phyloP scores from a whole-genome alignment of 2,329 filamentous ascomycete genomes.

The Ustilaginoidea virens region DNA sequence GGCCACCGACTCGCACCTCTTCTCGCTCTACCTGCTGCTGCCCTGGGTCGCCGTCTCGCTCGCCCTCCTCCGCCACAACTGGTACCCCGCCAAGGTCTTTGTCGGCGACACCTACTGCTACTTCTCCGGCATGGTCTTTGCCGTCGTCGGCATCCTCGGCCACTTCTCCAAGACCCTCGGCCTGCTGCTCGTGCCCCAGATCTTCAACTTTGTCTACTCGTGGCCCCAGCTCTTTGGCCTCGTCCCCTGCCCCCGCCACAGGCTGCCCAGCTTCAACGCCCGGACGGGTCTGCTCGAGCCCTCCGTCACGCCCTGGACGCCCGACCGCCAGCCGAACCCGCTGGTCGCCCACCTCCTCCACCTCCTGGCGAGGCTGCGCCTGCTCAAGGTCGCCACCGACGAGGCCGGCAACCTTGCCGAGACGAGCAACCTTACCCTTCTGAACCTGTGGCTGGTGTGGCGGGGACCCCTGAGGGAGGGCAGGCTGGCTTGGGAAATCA shows the following conservation, averaged over 20 bases:
- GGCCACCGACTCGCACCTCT: conserved; percentile 87
- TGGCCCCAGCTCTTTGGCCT: conserved; percentile 80
- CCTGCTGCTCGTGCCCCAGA: conserved; percentile 79
- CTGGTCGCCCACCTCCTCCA: conserved; percentile 49
- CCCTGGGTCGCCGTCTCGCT: conserved; percentile 88
- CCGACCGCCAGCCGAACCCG: conserved; percentile 50
- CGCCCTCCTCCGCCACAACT: conserved; percentile 81
- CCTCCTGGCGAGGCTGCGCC: conserved; percentile 48
- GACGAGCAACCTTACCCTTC: conserved; percentile 78
- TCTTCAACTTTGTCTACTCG: conserved; percentile 94
- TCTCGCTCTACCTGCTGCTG: conserved; percentile 86
- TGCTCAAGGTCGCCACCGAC: conserved; percentile 55
- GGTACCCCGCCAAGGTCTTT: conserved; percentile 90
- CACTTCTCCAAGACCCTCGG: conserved; percentile 97
- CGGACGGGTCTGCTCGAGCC: conserved; percentile 75
- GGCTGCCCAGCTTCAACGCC: conserved; percentile 77
- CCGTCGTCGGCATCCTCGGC: conserved; percentile 87
- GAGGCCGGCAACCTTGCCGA: conserved; percentile 56
- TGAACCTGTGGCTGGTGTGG: conserved; percentile 96
- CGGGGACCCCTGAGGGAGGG: conserved; percentile 84
- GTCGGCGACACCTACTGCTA: conserved; percentile 99
- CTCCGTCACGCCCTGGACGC: conserved; percentile 61
- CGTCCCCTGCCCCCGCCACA: conserved; percentile 83
- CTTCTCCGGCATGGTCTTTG: conserved; percentile 98
- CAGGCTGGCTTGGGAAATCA: conserved; percentile 62